These are phyloP conservation scores for Penicilliopsis zonata DNA, from an alignment of 495 filamentous ascomycete genomes.

Conservation along the genomic window DNA sequence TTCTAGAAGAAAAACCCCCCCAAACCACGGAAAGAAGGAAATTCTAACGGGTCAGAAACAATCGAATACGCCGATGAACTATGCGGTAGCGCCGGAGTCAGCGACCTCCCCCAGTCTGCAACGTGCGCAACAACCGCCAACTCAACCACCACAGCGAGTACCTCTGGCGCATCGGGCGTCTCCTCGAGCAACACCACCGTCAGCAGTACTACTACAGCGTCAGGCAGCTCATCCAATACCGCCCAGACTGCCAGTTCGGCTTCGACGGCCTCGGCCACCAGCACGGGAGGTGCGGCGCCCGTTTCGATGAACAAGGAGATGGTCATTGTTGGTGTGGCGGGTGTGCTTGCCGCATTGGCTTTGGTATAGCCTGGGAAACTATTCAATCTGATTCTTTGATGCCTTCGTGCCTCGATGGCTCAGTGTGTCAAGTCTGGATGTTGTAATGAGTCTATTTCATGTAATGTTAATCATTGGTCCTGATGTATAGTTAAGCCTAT, in stretches of 20 bases:
- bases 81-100: conserved; percentile 33
- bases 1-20: neutral
- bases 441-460: no score
- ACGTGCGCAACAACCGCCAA: conserved; percentile 18
- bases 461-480: no score
- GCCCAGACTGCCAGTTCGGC: conserved; percentile 7
- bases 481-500: no score
- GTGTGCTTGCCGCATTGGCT: conserved; percentile 21
- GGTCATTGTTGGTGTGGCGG: conserved; percentile 21
- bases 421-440: no score
- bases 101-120: conserved; percentile 23
- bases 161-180: conserved; percentile 1
- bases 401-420: no score
- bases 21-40: no score
- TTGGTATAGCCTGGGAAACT: no score
- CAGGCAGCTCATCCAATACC: conserved; percentile 11
- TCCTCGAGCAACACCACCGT: conserved; percentile 7
- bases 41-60: no score
- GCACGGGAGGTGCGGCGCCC: conserved; percentile 34
- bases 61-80: conserved; percentile 36
- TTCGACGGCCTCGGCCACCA: conserved; percentile 7
- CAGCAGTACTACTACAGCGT: conserved; percentile 8
- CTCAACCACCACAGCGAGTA: conserved; percentile 8
- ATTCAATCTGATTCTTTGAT: no score
- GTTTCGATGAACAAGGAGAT: conserved; percentile 22